phyloP scores from a whole-genome alignment of 108 stramenopile species.

The Heterococcus sp. region DNA sequence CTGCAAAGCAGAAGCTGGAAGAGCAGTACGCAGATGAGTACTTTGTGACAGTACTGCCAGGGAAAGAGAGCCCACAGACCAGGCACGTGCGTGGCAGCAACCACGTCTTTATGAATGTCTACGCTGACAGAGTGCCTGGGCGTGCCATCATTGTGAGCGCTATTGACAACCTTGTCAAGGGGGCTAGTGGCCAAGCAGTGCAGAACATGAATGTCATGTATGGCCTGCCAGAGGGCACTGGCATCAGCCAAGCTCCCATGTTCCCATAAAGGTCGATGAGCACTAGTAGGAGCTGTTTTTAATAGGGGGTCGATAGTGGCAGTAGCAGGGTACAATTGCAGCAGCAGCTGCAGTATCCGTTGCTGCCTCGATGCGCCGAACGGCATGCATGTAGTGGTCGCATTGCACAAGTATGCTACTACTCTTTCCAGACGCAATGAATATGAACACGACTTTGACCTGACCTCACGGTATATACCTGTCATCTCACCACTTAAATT shows the following conservation, averaged over 20 bases:
- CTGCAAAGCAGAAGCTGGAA: constrained; percentile 32
- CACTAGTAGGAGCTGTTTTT: too few relatives aligned
- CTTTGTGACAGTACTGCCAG: constrained; percentile 54
- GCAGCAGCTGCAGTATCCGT: too few relatives aligned
- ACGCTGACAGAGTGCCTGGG: constrained; percentile 55
- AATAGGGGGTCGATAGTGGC: too few relatives aligned
- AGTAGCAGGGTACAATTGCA: too few relatives aligned
- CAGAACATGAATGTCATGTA: constrained; percentile 59
- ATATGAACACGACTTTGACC: too few relatives aligned
- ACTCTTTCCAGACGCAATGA: too few relatives aligned
- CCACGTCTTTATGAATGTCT: constrained; percentile 56
- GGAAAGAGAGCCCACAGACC: constrained; percentile 39
- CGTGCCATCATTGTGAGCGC: constrained; percentile 47
- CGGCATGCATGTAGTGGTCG: too few relatives aligned
- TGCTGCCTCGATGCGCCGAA: too few relatives aligned
- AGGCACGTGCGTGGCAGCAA: constrained; percentile 57
- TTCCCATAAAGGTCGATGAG: constrained; percentile 52
- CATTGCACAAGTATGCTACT: too few relatives aligned
- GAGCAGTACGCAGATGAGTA: constrained; percentile 46
- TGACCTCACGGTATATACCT: too few relatives aligned
- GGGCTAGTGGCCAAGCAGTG: constrained; percentile 53
- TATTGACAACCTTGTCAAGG: constrained; percentile 62
- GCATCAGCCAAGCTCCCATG: constrained; percentile 45
- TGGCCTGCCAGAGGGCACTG: constrained; percentile 42
- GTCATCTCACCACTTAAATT: too few relatives aligned